These are phyloP conservation scores for Hypholoma sublateritium DNA, from an alignment of 768 basidiomycete species.

Conservation along the genomic window DNA sequence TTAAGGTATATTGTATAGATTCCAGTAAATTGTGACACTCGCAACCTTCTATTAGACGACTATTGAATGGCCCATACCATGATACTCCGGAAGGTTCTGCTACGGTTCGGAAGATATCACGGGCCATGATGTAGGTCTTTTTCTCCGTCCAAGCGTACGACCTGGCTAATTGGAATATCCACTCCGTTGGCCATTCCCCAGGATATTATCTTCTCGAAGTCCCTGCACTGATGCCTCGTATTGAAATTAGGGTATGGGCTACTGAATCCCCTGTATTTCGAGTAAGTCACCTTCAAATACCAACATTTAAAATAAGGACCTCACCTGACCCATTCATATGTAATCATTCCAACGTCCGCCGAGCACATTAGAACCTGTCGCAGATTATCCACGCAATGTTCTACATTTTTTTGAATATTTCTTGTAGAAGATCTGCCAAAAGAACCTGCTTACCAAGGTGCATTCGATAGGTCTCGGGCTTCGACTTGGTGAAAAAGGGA, in stretches of 20 bases:
- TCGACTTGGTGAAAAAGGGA: conserved; percentile 3
- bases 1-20: too few species aligned
- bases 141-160: neutral
- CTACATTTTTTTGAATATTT: neutral
- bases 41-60: too few species aligned
- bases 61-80: too few species aligned
- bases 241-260: conserved; percentile 5
- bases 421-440: too few species aligned
- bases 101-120: neutral
- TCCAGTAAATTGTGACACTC: too few species aligned
- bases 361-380: conserved; percentile 6
- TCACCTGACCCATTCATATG: conserved; percentile 9
- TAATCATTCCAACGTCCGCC: conserved; percentile 5
- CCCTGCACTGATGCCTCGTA: conserved; percentile 3
- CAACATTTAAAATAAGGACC: neutral
- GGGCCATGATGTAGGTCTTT: neutral
- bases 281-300: neutral
- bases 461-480: neutral
- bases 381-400: conserved; percentile 7
- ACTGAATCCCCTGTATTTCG: neutral
- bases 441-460: too few species aligned
- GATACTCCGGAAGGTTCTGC: too few species aligned
- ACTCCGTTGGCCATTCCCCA: conserved; percentile 1
- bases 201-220: neutral
- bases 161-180: neutral